Evolutionary conservation across 139 green algal species (phyloP).

Genomic region (Deuterostichococcus epilithicus): DNA sequence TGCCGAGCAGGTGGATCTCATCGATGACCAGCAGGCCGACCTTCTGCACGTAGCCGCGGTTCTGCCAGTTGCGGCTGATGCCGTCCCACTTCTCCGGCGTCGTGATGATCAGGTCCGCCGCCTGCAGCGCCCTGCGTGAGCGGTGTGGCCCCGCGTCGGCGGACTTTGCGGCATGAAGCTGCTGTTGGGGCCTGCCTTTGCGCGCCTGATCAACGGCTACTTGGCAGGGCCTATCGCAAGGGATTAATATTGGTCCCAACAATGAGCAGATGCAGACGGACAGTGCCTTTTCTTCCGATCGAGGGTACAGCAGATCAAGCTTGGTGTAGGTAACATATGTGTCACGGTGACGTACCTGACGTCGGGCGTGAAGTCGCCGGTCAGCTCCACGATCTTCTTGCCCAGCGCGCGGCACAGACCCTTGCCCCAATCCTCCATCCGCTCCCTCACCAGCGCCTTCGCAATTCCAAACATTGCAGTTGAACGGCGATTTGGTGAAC

Average conservation of each 20-base stretch:
- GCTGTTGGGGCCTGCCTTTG: no score
- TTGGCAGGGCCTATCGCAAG: no score
- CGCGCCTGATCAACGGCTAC: no score
- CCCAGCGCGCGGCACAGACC: conserved; percentile 69
- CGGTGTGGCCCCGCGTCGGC: conserved; percentile 14
- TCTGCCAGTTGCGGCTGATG: conserved; percentile 88
- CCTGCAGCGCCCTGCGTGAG: conserved; percentile 48
- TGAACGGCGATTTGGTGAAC: background rate
- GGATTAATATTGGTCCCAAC: no score
- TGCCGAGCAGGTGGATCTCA: conserved; percentile 96
- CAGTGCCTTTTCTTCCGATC: no score
- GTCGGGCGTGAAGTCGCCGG: conserved; percentile 90
- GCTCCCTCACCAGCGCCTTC: conserved; percentile 88
- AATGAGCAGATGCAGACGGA: no score
- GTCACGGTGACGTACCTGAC: conserved; percentile 24
- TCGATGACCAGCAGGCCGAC: conserved; percentile 96
- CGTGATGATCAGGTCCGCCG: conserved; percentile 90
- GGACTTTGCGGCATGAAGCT: no score
- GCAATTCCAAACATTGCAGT: background rate
- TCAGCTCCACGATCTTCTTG: conserved; percentile 90
- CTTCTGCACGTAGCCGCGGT: conserved; percentile 70
- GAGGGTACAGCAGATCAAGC: no score
- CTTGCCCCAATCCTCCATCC: conserved; percentile 88
- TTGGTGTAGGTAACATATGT: no score
- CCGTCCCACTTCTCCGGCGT: conserved; percentile 99